Conservation (phyloP, 768 basidiomycete species). For the Erythrobasidium yunnanense region DNA sequence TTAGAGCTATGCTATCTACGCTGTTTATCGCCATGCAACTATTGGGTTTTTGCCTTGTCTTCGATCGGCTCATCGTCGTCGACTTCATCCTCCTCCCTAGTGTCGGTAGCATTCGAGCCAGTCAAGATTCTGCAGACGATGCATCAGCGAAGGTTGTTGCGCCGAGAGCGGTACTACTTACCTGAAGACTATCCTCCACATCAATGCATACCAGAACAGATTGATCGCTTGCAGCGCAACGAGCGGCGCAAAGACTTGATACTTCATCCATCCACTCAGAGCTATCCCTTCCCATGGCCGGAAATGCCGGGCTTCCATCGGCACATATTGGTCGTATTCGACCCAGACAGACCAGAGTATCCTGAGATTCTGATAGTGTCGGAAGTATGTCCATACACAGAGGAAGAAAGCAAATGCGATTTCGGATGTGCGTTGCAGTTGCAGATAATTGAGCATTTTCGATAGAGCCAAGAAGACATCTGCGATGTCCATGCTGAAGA, state of each 20-base stretch:
- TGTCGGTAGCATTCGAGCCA: conserved; percentile 6
- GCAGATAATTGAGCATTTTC: conserved; percentile 80
- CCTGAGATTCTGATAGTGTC: conserved; percentile 74
- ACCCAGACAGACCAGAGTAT: conserved; percentile 81
- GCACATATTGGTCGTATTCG: conserved; percentile 57
- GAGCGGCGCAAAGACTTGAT: conserved; percentile 67
- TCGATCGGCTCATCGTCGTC: not conserved
- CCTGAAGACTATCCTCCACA: conserved; percentile 57
- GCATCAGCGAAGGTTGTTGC: not conserved
- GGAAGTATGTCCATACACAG: conserved; percentile 54
- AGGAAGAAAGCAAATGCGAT: conserved; percentile 40
- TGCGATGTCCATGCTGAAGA: conserved; percentile 92
- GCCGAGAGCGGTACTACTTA: not conserved
- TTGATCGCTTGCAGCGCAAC: conserved; percentile 69
- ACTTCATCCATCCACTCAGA: conserved; percentile 53
- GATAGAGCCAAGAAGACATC: conserved; percentile 78
- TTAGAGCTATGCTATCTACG: no score
- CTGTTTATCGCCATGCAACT: not conserved
- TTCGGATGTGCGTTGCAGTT: conserved; percentile 54
- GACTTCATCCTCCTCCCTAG: conserved; percentile 36
- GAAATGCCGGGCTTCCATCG: conserved; percentile 55
- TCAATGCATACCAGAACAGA: conserved; percentile 55
- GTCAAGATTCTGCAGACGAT: not conserved
- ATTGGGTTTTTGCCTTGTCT: not conserved
- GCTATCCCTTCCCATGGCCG: conserved; percentile 56